Conservation (phyloP, 2,329 filamentous ascomycete species). For the Aspergillus chevalieri region DNA sequence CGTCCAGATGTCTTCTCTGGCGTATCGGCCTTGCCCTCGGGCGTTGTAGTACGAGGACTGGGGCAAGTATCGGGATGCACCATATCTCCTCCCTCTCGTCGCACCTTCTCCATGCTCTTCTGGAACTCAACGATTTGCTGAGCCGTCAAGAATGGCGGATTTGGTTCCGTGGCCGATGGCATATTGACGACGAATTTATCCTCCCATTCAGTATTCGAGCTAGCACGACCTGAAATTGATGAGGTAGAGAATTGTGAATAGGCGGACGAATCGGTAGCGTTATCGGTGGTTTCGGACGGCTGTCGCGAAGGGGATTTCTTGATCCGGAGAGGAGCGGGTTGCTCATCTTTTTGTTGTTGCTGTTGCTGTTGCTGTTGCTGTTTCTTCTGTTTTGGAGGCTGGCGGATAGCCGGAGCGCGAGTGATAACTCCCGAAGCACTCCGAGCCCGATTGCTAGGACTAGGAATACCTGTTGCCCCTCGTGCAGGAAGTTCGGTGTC, state of each 20-base stretch:
- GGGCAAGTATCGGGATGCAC: slow-evolving; percentile 25
- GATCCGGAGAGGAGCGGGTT: slow-evolving; percentile 8
- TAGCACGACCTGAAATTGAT: slow-evolving; percentile 24
- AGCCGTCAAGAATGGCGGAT: slow-evolving; percentile 34
- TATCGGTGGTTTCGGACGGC: slow-evolving; percentile 14
- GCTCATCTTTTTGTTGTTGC: not conserved
- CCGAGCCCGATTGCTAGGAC: slow-evolving; percentile 23
- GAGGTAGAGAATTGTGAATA: slow-evolving; percentile 25
- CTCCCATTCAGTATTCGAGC: slow-evolving; percentile 30
- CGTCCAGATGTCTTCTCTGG: slow-evolving; percentile 6
- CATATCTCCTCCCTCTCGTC: slow-evolving; percentile 24
- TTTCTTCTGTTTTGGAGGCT: slow-evolving; percentile 21
- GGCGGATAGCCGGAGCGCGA: slow-evolving; percentile 7
- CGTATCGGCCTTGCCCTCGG: slow-evolving; percentile 20
- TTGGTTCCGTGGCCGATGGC: slow-evolving; percentile 38
- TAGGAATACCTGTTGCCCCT: slow-evolving; percentile 32
- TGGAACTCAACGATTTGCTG: slow-evolving; percentile 37
- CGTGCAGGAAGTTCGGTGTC: slow-evolving; percentile 5
- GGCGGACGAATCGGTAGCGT: slow-evolving; percentile 18
- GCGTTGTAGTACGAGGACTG: slow-evolving; percentile 25
- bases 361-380: not conserved
- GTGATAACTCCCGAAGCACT: slow-evolving; percentile 15
- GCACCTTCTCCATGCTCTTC: slow-evolving; percentile 28
- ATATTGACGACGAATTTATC: slow-evolving; percentile 41
- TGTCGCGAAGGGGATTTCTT: slow-evolving; percentile 22